phyloP scores from a whole-genome alignment of 2,329 filamentous ascomycete species.

The Albifimbria verrucaria region DNA sequence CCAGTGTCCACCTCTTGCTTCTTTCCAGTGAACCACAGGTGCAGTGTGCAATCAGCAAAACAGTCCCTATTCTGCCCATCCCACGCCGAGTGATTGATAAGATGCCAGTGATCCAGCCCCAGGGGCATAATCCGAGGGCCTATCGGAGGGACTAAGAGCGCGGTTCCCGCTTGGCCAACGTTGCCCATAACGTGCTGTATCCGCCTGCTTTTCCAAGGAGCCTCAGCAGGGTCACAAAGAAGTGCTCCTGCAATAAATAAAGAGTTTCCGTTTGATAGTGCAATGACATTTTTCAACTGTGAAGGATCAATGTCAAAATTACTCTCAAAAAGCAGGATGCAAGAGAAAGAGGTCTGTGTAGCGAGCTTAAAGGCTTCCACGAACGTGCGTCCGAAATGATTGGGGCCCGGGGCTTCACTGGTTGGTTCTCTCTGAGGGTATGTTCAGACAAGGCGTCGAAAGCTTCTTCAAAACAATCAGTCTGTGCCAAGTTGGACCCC shows the following conservation, averaged over 20 bases:
- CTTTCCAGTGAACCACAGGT: neutral
- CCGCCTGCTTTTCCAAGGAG: neutral
- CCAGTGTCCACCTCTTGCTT: neutral
- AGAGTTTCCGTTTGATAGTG: neutral
- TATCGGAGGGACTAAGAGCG: neutral
- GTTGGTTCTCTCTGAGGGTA: neutral
- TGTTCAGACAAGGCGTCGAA: neutral
- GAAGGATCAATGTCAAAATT: neutral
- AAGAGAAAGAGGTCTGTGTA: neutral
- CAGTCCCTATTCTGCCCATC: neutral
- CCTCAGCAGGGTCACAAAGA: neutral
- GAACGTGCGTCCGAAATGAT: neutral
- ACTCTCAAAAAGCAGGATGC: neutral
- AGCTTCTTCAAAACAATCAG: neutral
- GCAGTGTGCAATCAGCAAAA: neutral
- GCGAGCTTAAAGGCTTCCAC: neutral
- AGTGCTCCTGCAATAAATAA: neutral
- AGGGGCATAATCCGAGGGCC: neutral
- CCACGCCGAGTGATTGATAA: neutral
- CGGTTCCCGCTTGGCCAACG: neutral
- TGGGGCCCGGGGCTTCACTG: neutral
- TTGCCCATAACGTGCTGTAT: neutral
- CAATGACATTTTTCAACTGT: neutral
- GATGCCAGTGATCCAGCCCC: neutral
- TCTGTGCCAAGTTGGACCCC: neutral